These are phyloP conservation scores for Tetratostichococcus sp. DNA, from an alignment of 139 green algal species.

Conservation along the genomic window DNA sequence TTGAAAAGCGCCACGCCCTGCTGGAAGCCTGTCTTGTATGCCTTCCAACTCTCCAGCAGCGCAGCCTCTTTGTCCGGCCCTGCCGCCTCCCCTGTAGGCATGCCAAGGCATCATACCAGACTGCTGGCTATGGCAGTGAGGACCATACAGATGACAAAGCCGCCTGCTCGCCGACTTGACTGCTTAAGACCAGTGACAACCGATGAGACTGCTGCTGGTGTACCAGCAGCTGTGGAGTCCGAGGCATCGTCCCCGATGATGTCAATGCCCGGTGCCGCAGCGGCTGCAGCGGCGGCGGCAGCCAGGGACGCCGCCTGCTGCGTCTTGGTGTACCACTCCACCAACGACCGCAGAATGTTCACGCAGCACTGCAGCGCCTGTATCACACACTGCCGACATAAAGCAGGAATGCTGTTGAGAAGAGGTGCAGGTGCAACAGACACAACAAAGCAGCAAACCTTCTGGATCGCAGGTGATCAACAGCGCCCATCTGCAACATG, in stretches of 20 bases:
- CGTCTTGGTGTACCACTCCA: slow-evolving; percentile 60
- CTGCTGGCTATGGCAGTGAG: too few relatives aligned
- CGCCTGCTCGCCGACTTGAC: too few relatives aligned
- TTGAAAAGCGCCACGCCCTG: slow-evolving; percentile 94
- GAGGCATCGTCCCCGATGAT: not conserved
- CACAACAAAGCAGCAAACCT: too few relatives aligned
- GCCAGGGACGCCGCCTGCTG: slow-evolving; percentile 11
- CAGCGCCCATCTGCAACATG: too few relatives aligned
- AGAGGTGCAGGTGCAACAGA: too few relatives aligned
- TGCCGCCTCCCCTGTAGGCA: not conserved
- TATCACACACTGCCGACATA: not conserved
- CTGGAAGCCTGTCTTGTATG: slow-evolving; percentile 69
- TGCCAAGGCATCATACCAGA: too few relatives aligned
- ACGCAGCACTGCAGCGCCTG: slow-evolving; percentile 82
- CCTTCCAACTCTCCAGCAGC: slow-evolving; percentile 62
- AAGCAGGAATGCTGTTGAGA: too few relatives aligned
- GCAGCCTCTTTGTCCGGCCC: slow-evolving; percentile 25
- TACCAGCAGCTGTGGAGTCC: not conserved
- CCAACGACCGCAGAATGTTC: slow-evolving; percentile 56
- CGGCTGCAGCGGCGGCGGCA: not conserved
- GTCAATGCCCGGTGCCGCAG: not conserved
- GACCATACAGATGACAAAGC: too few relatives aligned
- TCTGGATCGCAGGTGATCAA: too few relatives aligned
- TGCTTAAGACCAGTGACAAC: not conserved
- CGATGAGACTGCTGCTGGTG: not conserved